Percentiles rank a stretch among this genome's conserved stretches.
Conservation (phyloP, 2,329 filamentous ascomycete genomes). For the Blastomyces parvus region DNA sequence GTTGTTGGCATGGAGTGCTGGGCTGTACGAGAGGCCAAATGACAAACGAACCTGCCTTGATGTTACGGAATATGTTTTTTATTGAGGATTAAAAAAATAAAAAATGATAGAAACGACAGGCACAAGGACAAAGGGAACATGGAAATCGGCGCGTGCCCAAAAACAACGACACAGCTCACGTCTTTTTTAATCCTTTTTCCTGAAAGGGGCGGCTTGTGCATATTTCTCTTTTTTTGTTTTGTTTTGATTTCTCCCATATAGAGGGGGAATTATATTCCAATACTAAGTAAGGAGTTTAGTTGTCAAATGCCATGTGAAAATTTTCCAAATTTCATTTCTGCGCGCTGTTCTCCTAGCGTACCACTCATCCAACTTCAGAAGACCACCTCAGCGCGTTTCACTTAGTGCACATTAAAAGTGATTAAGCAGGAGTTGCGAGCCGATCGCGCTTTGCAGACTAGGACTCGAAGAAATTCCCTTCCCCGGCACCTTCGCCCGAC, state of each 20-base stretch:
- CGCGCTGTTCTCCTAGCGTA: background rate
- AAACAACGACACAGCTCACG: background rate
- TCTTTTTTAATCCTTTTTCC: background rate
- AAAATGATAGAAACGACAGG: conserved; percentile 6
- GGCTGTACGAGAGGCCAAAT: conserved; percentile 9
- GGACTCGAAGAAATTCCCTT: background rate
- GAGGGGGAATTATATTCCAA: conserved; percentile 12
- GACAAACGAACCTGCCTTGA: conserved; percentile 5
- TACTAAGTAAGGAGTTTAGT: conserved; percentile 15
- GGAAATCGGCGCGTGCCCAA: background rate
- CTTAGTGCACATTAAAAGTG: background rate
- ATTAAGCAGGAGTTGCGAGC: background rate
- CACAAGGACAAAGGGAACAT: conserved; percentile 4
- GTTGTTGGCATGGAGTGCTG: conserved; percentile 20
- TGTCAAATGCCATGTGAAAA: conserved; percentile 14
- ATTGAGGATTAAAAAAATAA: background rate
- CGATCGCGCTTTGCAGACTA: background rate
- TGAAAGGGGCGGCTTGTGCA: conserved; percentile 7
- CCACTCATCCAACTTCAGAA: background rate
- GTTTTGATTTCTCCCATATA: conserved; percentile 12
- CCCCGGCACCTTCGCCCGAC: background rate
- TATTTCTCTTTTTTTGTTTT: conserved; percentile 11
- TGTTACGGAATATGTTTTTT: background rate
- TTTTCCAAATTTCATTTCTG: conserved; percentile 7
- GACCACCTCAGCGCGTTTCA: background rate